Conservation (phyloP, 805 yeast genomes). For the Saccharomyces mikatae region DNA sequence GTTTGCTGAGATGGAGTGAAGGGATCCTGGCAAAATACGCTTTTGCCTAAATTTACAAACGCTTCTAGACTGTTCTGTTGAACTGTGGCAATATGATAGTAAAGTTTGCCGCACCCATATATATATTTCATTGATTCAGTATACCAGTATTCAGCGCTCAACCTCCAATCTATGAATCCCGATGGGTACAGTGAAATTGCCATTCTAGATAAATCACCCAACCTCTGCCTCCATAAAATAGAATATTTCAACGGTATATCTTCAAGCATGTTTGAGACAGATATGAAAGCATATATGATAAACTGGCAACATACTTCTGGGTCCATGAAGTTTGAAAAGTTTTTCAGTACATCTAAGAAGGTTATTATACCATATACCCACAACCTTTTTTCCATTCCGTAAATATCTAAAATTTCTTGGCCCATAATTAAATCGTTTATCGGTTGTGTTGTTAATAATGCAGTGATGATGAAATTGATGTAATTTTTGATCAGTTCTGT, state of each 20-base stretch:
- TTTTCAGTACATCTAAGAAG: constrained; percentile 66
- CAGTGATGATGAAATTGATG: constrained; percentile 62
- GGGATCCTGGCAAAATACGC: constrained; percentile 65
- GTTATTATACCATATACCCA: constrained; percentile 87
- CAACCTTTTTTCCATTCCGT: constrained; percentile 68
- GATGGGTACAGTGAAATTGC: constrained; percentile 71
- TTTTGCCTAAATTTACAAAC: constrained; percentile 60
- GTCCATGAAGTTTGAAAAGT: constrained; percentile 64
- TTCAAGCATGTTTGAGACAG: constrained; percentile 31
- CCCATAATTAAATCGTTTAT: constrained; percentile 37
- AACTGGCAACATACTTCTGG: constrained; percentile 73
- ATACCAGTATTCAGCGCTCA: constrained; percentile 72
- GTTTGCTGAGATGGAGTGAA: constrained; percentile 70
- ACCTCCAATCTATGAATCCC: constrained; percentile 69
- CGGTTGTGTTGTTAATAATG: constrained; percentile 64
- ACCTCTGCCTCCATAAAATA: constrained; percentile 57
- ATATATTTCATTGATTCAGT: constrained; percentile 54
- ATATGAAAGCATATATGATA: constrained; percentile 60
- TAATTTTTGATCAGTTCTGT: constrained; percentile 60
- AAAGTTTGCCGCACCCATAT: constrained; percentile 72
- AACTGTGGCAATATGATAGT: constrained; percentile 74
- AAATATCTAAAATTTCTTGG: constrained; percentile 64
- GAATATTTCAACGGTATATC: constrained; percentile 17
- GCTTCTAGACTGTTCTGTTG: constrained; percentile 58
- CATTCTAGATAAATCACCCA: constrained; percentile 74